Percentiles rank a stretch among this genome's conserved stretches.
phyloP scores from a whole-genome alignment of 352 stramenopile species.

The Blastocystis sp. region DNA sequence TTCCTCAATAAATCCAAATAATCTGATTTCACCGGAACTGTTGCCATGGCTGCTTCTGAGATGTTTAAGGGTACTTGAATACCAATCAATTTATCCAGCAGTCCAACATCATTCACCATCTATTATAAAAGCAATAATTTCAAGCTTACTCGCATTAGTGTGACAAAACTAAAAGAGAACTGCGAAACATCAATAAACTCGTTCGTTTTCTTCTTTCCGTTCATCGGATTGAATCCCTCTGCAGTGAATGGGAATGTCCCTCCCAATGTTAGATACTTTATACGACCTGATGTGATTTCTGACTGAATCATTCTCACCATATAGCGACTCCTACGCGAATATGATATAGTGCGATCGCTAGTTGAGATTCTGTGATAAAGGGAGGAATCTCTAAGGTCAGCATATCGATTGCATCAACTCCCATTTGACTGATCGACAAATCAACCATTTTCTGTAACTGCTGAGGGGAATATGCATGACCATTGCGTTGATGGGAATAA shows the following conservation, averaged over 20 bases:
- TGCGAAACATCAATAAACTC: neutral
- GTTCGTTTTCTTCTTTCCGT: neutral
- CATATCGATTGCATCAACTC: constrained; percentile 39
- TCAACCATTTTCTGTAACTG: constrained; percentile 34
- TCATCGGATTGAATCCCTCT: constrained; percentile 3
- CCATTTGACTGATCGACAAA: constrained; percentile 32
- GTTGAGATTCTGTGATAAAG: constrained; percentile 60
- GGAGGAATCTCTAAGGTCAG: constrained; percentile 61
- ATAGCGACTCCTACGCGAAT: neutral
- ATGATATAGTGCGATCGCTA: constrained; percentile 52
- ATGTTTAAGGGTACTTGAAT: constrained; percentile 52
- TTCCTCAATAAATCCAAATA: neutral
- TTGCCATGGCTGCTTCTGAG: neutral
- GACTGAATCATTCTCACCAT: neutral
- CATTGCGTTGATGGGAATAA: constrained; percentile 39
- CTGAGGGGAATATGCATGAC: constrained; percentile 29
- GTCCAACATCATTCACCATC: constrained; percentile 52
- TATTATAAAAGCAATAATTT: neutral
- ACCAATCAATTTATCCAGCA: constrained; percentile 23
- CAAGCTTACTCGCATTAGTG: neutral
- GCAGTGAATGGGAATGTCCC: constrained; percentile 56
- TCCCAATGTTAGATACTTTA: constrained; percentile 10
- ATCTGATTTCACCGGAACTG: neutral
- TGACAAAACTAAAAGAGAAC: constrained; percentile 44
- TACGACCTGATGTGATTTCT: neutral